Conservation (phyloP, 768 basidiomycete species). For the Tulasnella sp. region DNA sequence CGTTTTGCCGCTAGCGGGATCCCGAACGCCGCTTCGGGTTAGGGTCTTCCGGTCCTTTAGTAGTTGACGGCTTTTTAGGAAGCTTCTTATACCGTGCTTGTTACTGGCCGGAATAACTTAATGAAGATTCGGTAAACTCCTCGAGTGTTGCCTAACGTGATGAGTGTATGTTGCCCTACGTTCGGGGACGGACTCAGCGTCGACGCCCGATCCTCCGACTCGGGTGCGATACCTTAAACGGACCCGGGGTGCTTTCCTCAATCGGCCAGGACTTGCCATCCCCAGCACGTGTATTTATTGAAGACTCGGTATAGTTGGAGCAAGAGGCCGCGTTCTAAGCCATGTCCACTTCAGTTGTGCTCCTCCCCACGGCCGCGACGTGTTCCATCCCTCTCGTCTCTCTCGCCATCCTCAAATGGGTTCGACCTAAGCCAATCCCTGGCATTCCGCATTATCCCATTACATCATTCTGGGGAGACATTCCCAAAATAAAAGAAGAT, state of each 20-base stretch:
- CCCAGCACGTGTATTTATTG: neutral
- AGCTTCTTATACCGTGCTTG: no score
- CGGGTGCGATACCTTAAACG: neutral
- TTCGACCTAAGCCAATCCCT: neutral
- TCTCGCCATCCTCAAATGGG: neutral
- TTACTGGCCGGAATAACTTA: no score
- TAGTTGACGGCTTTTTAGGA: no score
- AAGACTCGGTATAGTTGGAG: neutral
- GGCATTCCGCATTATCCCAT: conserved; percentile 10
- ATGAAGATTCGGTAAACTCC: no score
- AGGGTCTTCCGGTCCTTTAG: no score
- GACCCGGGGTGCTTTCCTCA: neutral
- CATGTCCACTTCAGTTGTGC: neutral
- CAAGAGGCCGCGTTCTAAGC: neutral
- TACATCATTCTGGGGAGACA: conserved; percentile 1
- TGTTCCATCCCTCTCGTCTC: neutral
- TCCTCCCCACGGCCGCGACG: neutral
- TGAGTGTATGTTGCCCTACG: neutral
- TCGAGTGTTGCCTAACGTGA: no score
- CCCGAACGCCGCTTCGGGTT: neutral
- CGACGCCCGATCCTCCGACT: neutral
- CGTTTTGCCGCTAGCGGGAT: neutral
- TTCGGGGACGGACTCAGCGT: neutral
- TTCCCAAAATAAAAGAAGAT: neutral
- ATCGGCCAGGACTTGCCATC: neutral